Evolutionary conservation across 495 filamentous ascomycete genomes (phyloP), one percentile per base, ranked within the genome.

Genomic region (Penicillium diatomitis): DNA sequence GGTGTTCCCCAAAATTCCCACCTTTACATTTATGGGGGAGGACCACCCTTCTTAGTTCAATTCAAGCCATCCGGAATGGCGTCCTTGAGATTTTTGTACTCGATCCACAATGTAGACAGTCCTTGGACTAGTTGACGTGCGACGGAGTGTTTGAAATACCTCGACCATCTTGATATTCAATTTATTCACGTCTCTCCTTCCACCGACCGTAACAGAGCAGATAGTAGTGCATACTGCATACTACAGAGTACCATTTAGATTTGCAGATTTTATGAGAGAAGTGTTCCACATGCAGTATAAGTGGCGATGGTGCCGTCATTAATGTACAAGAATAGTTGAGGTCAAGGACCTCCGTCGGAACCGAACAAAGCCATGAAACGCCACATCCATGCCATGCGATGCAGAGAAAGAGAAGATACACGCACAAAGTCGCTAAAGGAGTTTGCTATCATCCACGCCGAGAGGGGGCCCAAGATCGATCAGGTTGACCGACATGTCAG

Each of bases 401-500:
- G 20, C 30, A 28, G 30, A 32, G 11, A 32, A 46, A 37, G 3
- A 36, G 7, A 4, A 30, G n/a, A 34, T 20, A 37, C 31, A 32
- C 29, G 7, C 30, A n/a, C 29, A 32, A 20, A 39, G 33, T 29
- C 31, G 4, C 43, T 56, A 63, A 32, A 60, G 50, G 34, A 68
- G 53, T 49, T 66, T 58, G 51, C 57, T 61, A 44, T 63, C 63
- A 39, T 63, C 59, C 10, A 64, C 61, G 0, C 56, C 57, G 28
- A 66, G 36, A 11, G 62, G 53, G 32, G 55, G 51, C 3, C 63
- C 69, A 27, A 74, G 51, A 40, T 66, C 51, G 32, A 73, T 51
- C 5, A 55, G 64, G 7, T 47, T 40, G 10, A 77, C 71, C 5
- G 75, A 73, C 80, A 85, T 83, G 48, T 82, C 77, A 41, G 49